Evolutionary conservation across 441 rosid genomes (phyloP).

Genomic region (Populus trichocarpa): DNA sequence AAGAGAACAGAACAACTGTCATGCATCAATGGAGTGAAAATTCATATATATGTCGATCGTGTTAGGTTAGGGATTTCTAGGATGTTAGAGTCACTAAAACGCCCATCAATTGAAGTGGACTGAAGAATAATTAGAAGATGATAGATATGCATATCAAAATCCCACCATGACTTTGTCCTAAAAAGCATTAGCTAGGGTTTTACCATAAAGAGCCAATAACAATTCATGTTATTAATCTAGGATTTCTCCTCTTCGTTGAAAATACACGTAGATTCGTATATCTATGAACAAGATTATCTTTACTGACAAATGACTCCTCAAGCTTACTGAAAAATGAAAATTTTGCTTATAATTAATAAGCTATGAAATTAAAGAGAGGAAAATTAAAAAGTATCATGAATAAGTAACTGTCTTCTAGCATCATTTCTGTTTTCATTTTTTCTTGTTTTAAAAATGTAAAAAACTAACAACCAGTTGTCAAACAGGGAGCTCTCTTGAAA

Average conservation of each 20-base stretch:
- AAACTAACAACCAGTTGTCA: too few relatives aligned
- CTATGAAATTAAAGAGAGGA: too few relatives aligned
- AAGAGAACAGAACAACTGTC: background rate
- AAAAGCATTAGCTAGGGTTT: background rate
- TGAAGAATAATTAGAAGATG: background rate
- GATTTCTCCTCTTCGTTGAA: background rate
- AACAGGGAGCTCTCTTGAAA: too few relatives aligned
- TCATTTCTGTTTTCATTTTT: too few relatives aligned
- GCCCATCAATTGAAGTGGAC: background rate
- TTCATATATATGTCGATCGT: background rate
- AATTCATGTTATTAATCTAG: background rate
- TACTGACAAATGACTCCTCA: background rate
- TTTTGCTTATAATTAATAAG: background rate
- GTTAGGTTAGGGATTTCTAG: background rate
- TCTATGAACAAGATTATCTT: background rate
- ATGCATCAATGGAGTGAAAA: background rate
- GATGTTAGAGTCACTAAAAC: background rate
- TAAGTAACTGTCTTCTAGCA: too few relatives aligned
- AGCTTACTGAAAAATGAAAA: background rate
- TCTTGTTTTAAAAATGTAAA: too few relatives aligned
- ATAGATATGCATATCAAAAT: background rate
- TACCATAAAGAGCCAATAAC: background rate
- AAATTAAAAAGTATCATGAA: too few relatives aligned
- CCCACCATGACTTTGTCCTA: background rate
- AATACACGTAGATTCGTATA: too few relatives aligned